phyloP scores from a whole-genome alignment of 345 rosid species.

The Populus nigra region DNA sequence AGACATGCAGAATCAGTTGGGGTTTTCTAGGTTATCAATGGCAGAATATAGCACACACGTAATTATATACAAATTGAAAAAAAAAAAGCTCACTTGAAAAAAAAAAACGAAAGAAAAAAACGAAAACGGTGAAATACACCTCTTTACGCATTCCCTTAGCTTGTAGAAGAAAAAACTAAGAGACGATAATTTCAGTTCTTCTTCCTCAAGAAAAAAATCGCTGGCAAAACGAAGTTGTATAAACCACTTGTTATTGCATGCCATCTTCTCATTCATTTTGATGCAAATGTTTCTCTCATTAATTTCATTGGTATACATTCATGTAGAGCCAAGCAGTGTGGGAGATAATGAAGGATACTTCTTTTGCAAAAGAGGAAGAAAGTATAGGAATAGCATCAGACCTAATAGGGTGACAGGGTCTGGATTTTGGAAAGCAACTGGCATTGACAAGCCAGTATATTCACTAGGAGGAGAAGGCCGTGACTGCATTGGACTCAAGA shows the following conservation, averaged over 20 bases:
- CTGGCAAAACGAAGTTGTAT: too few relatives aligned
- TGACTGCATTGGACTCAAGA: conserved; percentile 75
- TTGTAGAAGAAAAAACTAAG: too few relatives aligned
- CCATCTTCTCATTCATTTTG: not conserved
- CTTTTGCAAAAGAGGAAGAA: conserved; percentile 85
- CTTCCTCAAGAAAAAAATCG: not conserved
- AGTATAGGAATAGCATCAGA: conserved; percentile 84
- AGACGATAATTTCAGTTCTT: too few relatives aligned
- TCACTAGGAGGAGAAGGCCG: conserved; percentile 17
- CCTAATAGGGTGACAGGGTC: conserved; percentile 94
- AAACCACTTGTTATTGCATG: not conserved
- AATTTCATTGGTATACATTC: too few relatives aligned
- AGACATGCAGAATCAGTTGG: not conserved
- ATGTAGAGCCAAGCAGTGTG: conserved; percentile 37
- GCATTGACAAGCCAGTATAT: conserved; percentile 78
- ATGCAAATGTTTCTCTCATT: not conserved
- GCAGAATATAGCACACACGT: not conserved
- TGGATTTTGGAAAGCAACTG: conserved; percentile 98
- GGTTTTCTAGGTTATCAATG: not conserved
- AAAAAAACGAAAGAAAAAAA: too few relatives aligned
- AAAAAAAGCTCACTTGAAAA: not conserved
- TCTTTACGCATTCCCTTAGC: too few relatives aligned
- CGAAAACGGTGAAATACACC: too few relatives aligned
- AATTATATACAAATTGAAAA: not conserved
- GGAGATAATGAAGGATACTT: conserved; percentile 74